Base-by-base conservation (phyloP, 768 basidiomycete species). In the Suillus discolor region DNA sequence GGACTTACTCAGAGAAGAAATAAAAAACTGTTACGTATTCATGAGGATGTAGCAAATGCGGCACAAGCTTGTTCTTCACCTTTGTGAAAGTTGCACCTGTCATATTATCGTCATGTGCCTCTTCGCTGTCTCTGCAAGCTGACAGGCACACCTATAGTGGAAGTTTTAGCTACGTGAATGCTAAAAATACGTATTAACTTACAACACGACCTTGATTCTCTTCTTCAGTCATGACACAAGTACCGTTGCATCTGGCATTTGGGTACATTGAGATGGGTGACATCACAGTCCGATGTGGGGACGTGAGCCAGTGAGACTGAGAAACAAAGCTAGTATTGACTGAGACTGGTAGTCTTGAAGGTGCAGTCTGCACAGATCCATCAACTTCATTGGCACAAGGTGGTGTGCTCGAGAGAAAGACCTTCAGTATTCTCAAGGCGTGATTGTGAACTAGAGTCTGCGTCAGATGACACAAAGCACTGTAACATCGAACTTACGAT, bases 91-190 rank as follows among this genome's bases (percentile, higher is more conserved):
- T 75, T 15, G 66, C 15, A 36, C 44, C 61, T 38, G 45, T 67
- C 54, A 61, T 57, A 13, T 64, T 44, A 45, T 75, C 72, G 47
- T 75, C 74, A 15, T 68, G 65, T 6, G 75, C 73, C 23, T 51
- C 4, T 6, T 75, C 72, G 15, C 57, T 59, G 23, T 77, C 73
- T 13, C 71, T 68, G 53, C 74, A 75, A 6, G 74, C 72, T 0
- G 73, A 73, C 23, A 76, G 39, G 45, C 69, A 76, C 11, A 76
- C 70, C 73, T 75, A 20, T 15, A 0, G 6, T 15, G 15, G 5
- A 36, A 23, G 2, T 36, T 38, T 23, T 11, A 31, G 47, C 15
- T 16, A 54, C 3, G 51, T 15, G 25, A 23, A 38, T 23, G 51
- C 31, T 13, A 11, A 4, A 23, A 31, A 31, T 23, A 16, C 23